Percentiles rank a stretch among this genome's conserved stretches.
These are phyloP conservation scores for Barnettozyma vustinii DNA, from an alignment of 805 yeast species.

Conservation along the genomic window DNA sequence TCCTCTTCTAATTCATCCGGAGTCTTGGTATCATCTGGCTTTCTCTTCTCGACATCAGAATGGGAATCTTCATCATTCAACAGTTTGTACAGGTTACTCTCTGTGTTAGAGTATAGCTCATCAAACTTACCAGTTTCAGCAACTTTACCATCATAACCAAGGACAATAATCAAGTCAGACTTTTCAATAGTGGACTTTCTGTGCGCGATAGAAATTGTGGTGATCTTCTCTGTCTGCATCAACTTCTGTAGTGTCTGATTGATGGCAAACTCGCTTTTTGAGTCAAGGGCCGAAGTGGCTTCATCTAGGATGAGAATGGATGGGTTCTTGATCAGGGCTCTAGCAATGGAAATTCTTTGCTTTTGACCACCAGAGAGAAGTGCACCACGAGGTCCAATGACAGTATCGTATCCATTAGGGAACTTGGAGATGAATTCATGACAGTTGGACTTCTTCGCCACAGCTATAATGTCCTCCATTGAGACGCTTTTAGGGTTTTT, in stretches of 20 bases:
- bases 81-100: conserved; percentile 34
- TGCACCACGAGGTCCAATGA: conserved; percentile 61
- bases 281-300: conserved; percentile 84
- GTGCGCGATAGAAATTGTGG: conserved; percentile 91
- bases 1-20: conserved; percentile 7
- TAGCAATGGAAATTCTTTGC: conserved; percentile 81
- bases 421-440: conserved; percentile 53
- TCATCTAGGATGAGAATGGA: conserved; percentile 76
- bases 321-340: conserved; percentile 76
- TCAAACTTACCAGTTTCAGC: conserved; percentile 68
- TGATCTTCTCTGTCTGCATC: conserved; percentile 52
- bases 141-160: conserved; percentile 75
- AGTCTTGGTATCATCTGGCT: conserved; percentile 8
- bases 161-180: conserved; percentile 78
- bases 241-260: conserved; percentile 69
- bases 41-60: conserved; percentile 7
- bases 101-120: conserved; percentile 44
- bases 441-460: conserved; percentile 50
- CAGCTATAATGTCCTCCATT: conserved; percentile 42
- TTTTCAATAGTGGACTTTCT: conserved; percentile 84
- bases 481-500: conserved; percentile 36
- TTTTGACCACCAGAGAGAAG: conserved; percentile 89
- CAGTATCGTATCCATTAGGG: conserved; percentile 61
- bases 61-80: conserved; percentile 30
- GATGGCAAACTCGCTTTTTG: conserved; percentile 67